Evolutionary conservation across 2,329 filamentous ascomycete species (phyloP).

Genomic region (Beauveria pseudobassiana): DNA sequence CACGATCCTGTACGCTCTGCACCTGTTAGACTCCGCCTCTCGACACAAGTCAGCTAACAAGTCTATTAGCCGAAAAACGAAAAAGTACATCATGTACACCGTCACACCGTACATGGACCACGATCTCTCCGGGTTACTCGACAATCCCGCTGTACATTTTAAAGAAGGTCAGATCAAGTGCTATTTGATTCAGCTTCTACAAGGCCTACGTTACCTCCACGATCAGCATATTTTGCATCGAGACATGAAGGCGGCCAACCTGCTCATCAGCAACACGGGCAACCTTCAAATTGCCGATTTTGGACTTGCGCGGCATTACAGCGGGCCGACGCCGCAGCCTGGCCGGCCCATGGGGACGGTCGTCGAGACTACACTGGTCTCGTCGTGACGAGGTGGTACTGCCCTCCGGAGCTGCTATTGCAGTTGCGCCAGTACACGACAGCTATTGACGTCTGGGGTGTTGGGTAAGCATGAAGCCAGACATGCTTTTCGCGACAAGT

Average conservation of each 20-base stretch:
- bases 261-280: slow-evolving; percentile 90
- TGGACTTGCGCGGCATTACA: slow-evolving; percentile 86
- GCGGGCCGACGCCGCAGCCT: slow-evolving; percentile 69
- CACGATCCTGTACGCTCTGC: slow-evolving; percentile 45
- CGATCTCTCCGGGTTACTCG: slow-evolving; percentile 91
- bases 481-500: background rate
- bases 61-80: slow-evolving; percentile 57
- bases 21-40: background rate
- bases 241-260: slow-evolving; percentile 98
- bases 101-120: slow-evolving; percentile 98
- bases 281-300: slow-evolving; percentile 97
- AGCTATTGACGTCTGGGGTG: slow-evolving; percentile 96
- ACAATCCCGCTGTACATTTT: slow-evolving; percentile 86
- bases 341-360: slow-evolving; percentile 74
- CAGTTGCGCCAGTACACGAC: slow-evolving; percentile 90
- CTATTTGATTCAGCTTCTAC: slow-evolving; percentile 88
- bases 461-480: slow-evolving; percentile 56
- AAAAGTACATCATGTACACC: slow-evolving; percentile 92
- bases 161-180: slow-evolving; percentile 92
- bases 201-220: slow-evolving; percentile 86
- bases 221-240: slow-evolving; percentile 84
- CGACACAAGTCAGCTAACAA: background rate
- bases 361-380: slow-evolving; percentile 90
- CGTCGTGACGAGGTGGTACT: slow-evolving; percentile 95
- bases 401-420: slow-evolving; percentile 85